phyloP scores from a whole-genome alignment of 148 eudicot genomes.

The Silene conica region DNA sequence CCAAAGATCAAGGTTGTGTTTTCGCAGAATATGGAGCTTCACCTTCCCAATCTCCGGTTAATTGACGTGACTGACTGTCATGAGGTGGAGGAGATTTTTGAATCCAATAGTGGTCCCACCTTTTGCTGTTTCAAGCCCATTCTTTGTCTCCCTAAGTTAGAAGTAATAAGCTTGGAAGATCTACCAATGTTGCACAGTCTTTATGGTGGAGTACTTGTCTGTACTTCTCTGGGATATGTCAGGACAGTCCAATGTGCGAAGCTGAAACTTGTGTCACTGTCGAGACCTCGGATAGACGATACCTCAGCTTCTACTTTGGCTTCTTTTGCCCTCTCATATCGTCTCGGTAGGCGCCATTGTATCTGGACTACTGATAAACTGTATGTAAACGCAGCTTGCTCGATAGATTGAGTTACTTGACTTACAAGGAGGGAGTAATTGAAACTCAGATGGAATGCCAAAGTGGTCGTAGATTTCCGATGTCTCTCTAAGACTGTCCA shows the following conservation, averaged over 20 bases:
- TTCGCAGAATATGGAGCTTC: not conserved
- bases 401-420: not conserved
- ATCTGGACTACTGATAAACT: not conserved
- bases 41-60: not conserved
- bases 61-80: not conserved
- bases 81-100: conserved; percentile 14
- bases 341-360: not conserved
- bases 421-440: not conserved
- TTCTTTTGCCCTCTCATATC: conserved; percentile 7
- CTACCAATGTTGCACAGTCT: conserved; percentile 13
- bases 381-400: not conserved
- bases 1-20: conserved; percentile 15
- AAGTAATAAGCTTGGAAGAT: not conserved
- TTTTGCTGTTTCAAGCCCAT: not conserved
- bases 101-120: not conserved
- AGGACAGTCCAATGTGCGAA: not conserved
- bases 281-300: not conserved
- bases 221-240: not conserved
- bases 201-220: conserved; percentile 14
- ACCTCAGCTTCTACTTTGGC: conserved; percentile 8
- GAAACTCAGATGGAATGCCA: not conserved
- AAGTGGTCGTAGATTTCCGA: too few species aligned
- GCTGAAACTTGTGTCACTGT: not conserved
- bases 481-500: not conserved
- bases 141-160: conserved; percentile 17